These are phyloP conservation scores for Dovyalis caffra DNA, from an alignment of 345 rosid genomes.

Conservation along the genomic window DNA sequence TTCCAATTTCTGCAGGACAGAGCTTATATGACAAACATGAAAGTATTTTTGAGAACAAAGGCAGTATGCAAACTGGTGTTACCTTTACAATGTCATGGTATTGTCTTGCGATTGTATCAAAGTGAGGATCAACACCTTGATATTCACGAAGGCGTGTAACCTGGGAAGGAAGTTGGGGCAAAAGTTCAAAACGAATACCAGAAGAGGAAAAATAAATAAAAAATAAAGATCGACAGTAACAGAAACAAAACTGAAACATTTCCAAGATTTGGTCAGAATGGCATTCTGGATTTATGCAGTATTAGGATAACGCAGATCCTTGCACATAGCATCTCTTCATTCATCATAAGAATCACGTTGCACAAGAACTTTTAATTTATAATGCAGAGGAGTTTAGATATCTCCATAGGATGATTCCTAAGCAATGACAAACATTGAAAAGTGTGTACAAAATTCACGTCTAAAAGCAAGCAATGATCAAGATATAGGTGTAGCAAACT, in stretches of 20 bases:
- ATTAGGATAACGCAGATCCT: background rate
- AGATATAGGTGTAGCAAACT: background rate
- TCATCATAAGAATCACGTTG: background rate
- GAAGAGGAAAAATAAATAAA: too few relatives aligned
- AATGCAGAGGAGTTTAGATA: background rate
- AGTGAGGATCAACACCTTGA: slow-evolving; percentile 97
- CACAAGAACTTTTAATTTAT: background rate
- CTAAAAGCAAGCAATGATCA: background rate
- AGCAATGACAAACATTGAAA: background rate
- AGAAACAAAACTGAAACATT: background rate
- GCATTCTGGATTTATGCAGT: background rate
- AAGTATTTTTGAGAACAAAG: background rate
- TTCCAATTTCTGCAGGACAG: slow-evolving; percentile 69
- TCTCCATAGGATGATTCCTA: background rate
- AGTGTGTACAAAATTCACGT: background rate
- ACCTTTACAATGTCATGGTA: slow-evolving; percentile 95
- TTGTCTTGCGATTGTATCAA: slow-evolving; percentile 85
- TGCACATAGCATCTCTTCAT: background rate
- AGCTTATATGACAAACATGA: slow-evolving; percentile 14
- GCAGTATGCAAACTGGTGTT: slow-evolving; percentile 6
- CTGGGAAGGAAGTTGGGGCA: slow-evolving; percentile 34
- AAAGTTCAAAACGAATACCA: background rate
- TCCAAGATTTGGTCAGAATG: background rate
- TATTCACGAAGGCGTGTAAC: slow-evolving; percentile 95
- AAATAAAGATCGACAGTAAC: background rate